phyloP scores from a whole-genome alignment of 495 filamentous ascomycete genomes.

The Pseudevernia furfuracea region DNA sequence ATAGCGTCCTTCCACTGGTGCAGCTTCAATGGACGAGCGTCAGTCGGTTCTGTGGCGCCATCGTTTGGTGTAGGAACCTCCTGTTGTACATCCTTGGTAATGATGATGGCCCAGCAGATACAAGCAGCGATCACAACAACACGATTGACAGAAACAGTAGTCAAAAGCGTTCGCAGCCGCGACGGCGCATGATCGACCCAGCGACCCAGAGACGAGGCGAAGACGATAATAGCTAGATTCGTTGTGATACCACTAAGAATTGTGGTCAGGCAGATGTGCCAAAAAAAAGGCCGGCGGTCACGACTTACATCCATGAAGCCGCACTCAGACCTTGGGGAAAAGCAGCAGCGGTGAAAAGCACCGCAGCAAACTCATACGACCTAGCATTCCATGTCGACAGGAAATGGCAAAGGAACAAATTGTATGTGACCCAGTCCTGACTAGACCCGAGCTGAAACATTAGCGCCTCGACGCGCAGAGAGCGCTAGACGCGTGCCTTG shows the following conservation, averaged over 20 bases:
- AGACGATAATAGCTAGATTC: constrained; percentile 30
- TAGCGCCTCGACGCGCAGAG: not conserved
- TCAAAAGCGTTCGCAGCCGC: constrained; percentile 37
- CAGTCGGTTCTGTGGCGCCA: no score
- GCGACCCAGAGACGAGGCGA: constrained; percentile 36
- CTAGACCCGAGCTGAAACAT: not conserved
- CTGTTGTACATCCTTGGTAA: constrained; percentile 3
- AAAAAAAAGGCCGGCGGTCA: not conserved
- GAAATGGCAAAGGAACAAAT: constrained; percentile 45
- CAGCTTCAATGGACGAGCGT: constrained; percentile 10
- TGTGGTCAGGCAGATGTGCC: not conserved
- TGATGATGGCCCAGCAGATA: constrained; percentile 32
- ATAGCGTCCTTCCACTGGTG: constrained; percentile 27
- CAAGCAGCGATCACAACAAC: constrained; percentile 38
- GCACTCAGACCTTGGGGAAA: constrained; percentile 40
- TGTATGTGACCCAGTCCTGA: constrained; percentile 12
- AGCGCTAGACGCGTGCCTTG: not conserved
- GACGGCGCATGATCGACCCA: constrained; percentile 40
- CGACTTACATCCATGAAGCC: constrained; percentile 34
- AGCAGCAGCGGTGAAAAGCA: constrained; percentile 45
- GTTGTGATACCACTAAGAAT: constrained; percentile 32
- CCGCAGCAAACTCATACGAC: constrained; percentile 47
- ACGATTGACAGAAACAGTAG: constrained; percentile 38
- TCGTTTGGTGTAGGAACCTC: not conserved
- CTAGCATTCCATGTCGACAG: constrained; percentile 55